Conservation (phyloP, 306 rosid genomes). For the Lathyrus sativus region DNA sequence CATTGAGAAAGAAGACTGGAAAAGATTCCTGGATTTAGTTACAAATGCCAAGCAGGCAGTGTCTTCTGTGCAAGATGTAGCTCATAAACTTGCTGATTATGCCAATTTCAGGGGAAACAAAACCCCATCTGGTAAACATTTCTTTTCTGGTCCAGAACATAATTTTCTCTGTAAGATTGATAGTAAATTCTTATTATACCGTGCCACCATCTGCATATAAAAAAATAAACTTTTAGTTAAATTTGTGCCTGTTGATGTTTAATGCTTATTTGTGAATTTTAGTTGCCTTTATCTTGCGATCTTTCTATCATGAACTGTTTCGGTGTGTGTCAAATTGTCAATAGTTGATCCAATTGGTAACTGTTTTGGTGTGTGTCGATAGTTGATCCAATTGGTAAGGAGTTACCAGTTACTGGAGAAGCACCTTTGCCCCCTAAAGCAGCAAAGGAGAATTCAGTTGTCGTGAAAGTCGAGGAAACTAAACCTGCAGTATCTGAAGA, state of each 20-base stretch:
- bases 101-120: conserved; percentile 64
- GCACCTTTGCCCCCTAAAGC: conserved; percentile 34
- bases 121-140: conserved; percentile 51
- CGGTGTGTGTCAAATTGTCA: conserved; percentile 41
- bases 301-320: conserved; percentile 31
- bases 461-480: conserved; percentile 44
- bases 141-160: conserved; percentile 5
- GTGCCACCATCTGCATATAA: conserved; percentile 1
- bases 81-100: conserved; percentile 75
- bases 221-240: conserved; percentile 13
- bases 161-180: conserved; percentile 8
- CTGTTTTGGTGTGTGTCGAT: conserved; percentile 37
- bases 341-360: conserved; percentile 55
- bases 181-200: conserved; percentile 23
- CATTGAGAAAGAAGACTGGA: conserved; percentile 88
- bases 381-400: conserved; percentile 54
- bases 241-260: conserved; percentile 18
- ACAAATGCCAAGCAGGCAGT: conserved; percentile 89
- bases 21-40: conserved; percentile 65
- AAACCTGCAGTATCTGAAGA: conserved; percentile 54
- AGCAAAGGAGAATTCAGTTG: conserved; percentile 42
- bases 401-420: conserved; percentile 40
- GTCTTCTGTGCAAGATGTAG: conserved; percentile 83
- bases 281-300: conserved; percentile 21
- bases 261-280: conserved; percentile 18